A percentile compares a stretch with the other conserved stretches of the same genome.
phyloP scores from a whole-genome alignment of 192 early-diverging fungal species.

The Chytriomyces sp. region DNA sequence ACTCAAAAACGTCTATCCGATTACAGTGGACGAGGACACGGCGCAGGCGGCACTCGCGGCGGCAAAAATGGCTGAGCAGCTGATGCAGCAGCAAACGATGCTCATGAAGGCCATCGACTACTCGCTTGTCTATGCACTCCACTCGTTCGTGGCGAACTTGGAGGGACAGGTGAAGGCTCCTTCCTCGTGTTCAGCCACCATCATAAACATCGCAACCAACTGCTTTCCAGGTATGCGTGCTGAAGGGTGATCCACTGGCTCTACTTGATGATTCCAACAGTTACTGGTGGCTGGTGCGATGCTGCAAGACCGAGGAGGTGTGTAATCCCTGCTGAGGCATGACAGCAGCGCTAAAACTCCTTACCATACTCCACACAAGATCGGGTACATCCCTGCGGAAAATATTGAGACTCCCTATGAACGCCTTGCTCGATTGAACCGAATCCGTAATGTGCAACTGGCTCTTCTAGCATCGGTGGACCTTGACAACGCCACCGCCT shows the following conservation, averaged over 20 bases:
- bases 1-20: neutral
- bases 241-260: constrained; percentile 75
- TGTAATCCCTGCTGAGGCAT: neutral
- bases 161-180: constrained; percentile 72
- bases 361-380: constrained; percentile 33
- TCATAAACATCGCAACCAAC: neutral
- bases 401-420: constrained; percentile 87
- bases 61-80: constrained; percentile 14
- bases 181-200: neutral
- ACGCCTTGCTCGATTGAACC: constrained; percentile 74
- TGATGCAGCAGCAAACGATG: constrained; percentile 10
- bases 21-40: constrained; percentile 11
- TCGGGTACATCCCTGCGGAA: constrained; percentile 92
- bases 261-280: constrained; percentile 82
- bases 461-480: constrained; percentile 2
- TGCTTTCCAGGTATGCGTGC: constrained; percentile 59
- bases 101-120: constrained; percentile 64
- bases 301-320: constrained; percentile 67
- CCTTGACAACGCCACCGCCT: neutral
- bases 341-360: neutral
- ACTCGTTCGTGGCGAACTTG: constrained; percentile 81
- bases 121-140: constrained; percentile 79
- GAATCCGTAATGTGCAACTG: constrained; percentile 67
- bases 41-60: constrained; percentile 8
- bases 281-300: constrained; percentile 75